Percentiles rank a stretch among this genome's conserved stretches.
These are phyloP conservation scores for Nitzschia inconspicua DNA, from an alignment of 108 stramenopile genomes.

Conservation along the genomic window DNA sequence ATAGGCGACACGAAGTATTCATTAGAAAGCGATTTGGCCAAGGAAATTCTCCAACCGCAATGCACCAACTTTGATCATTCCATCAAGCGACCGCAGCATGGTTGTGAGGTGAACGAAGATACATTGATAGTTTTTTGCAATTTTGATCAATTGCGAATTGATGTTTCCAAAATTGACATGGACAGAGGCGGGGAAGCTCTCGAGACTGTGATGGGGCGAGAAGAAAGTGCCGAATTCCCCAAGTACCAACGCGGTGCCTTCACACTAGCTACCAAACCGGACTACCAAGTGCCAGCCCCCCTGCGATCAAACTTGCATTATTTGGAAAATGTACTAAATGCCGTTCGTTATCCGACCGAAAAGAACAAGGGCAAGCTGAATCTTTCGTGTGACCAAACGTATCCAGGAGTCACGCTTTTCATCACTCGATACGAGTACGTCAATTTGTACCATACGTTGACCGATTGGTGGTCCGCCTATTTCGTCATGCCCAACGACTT, in stretches of 20 bases:
- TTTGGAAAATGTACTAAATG: conserved; percentile 22
- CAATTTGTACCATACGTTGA: conserved; percentile 40
- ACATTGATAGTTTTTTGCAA: conserved; percentile 18
- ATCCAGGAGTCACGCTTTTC: conserved; percentile 30
- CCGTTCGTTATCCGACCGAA: conserved; percentile 11
- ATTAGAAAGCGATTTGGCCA: no score
- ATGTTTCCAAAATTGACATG: conserved; percentile 11
- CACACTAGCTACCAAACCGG: conserved; percentile 12
- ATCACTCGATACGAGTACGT: conserved; percentile 47
- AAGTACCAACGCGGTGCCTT: conserved; percentile 26
- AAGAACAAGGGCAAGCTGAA: conserved; percentile 11
- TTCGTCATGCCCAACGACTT: conserved; percentile 6
- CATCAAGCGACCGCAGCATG: conserved; percentile 21
- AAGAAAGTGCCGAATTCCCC: conserved; percentile 23
- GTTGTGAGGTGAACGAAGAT: conserved; percentile 22
- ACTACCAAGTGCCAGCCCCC: conserved; percentile 5
- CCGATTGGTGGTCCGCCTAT: conserved; percentile 48
- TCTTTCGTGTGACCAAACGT: conserved; percentile 9
- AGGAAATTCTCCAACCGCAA: no score
- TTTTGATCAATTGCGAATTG: conserved; percentile 24
- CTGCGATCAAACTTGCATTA: conserved; percentile 11
- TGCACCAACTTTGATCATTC: conserved; percentile 29
- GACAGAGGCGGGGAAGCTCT: conserved; percentile 21
- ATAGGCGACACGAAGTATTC: no score
- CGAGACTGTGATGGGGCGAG: conserved; percentile 26